phyloP scores from a whole-genome alignment of 2,329 filamentous ascomycete genomes.

The Nakataea oryzae region DNA sequence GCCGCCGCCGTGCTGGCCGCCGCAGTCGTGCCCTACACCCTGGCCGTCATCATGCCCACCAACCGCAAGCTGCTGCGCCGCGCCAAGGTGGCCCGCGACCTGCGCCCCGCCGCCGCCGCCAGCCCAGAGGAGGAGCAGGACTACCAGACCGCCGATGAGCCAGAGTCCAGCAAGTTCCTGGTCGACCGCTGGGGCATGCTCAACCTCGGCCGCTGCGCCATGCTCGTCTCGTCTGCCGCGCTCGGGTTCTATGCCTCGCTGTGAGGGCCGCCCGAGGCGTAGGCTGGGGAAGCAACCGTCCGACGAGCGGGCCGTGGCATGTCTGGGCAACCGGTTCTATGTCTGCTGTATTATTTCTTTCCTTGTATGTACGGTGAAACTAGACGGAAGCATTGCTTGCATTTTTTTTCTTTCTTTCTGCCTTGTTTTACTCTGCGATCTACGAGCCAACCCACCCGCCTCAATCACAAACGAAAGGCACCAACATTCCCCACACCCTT shows the following conservation, averaged over 20 bases:
- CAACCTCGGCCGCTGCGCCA: constrained; percentile 27
- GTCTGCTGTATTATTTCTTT: too few relatives aligned
- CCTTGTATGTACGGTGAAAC: too few relatives aligned
- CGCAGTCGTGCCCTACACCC: constrained; percentile 40
- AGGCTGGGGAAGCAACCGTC: not conserved
- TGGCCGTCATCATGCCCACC: constrained; percentile 30
- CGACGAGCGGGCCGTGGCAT: too few relatives aligned
- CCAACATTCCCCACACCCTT: too few relatives aligned
- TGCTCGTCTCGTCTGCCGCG: constrained; percentile 12
- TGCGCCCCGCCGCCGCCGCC: constrained; percentile 5
- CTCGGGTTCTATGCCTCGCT: constrained; percentile 18
- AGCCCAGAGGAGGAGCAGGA: constrained; percentile 18
- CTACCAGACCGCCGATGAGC: constrained; percentile 21
- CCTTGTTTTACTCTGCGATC: too few relatives aligned
- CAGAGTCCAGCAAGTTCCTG: constrained; percentile 28
- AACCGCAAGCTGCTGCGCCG: constrained; percentile 37
- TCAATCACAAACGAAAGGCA: too few relatives aligned
- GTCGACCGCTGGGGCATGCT: constrained; percentile 45
- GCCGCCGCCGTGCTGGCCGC: constrained; percentile 33
- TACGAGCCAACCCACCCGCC: too few relatives aligned
- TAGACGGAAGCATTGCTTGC: too few relatives aligned
- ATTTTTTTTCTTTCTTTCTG: too few relatives aligned
- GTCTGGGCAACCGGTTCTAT: too few relatives aligned
- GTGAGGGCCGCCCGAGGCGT: constrained; percentile 7
- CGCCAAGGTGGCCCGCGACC: constrained; percentile 23